Evolutionary conservation across 768 basidiomycete species (phyloP), one percentile per base, ranked within the genome.

Genomic region (Xerocomellus intermedius): DNA sequence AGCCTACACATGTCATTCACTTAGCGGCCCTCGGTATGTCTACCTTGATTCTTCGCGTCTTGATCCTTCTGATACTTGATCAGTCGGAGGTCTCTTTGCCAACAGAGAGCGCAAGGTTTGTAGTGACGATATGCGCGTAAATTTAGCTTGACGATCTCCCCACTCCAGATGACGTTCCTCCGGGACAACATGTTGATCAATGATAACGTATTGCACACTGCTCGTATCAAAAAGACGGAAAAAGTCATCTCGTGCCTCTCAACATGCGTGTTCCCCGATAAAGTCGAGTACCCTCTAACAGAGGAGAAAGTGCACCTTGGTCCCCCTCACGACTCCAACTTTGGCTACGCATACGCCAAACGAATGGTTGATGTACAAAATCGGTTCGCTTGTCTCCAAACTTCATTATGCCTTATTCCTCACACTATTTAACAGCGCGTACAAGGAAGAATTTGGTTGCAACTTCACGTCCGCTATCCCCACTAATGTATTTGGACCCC

Each of bases 401-500:
- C 19, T 13, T n/a, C 35, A 21, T 19, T 1, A 10, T 8, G 5
- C 8, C 21, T n/a, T 8, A 0, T 33, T 3, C 35, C 53, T 64
- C 19, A 62, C 48, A 26, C 41, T 2, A 0, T 6, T 42, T 17
- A 26, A 26, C 55, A 95, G 94, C 59, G 95, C 95, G 0, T 98
- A 98, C 80, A 88, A 94, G 74, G 93, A 96, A 61, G 88, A 98
- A 71, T 96, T 87, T 63, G 95, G 94, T 19, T 86, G 85, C 75
- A 93, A 92, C 73, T 98, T 97, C 68, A 97, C 94, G 5, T 92
- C 93, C 39, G 94, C 94, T 14, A 98, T 98, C 66, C 95, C 96
- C 1, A 98, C 96, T 12, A 97, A 95, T 69, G 85, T 98, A n/a
- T 98, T 98, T 67, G 95, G 95, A 14, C 91, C 91, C 5, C 72